Base-by-base conservation (phyloP, 1,139 yeast genomes). In the Debaryomyces robertsiae region DNA sequence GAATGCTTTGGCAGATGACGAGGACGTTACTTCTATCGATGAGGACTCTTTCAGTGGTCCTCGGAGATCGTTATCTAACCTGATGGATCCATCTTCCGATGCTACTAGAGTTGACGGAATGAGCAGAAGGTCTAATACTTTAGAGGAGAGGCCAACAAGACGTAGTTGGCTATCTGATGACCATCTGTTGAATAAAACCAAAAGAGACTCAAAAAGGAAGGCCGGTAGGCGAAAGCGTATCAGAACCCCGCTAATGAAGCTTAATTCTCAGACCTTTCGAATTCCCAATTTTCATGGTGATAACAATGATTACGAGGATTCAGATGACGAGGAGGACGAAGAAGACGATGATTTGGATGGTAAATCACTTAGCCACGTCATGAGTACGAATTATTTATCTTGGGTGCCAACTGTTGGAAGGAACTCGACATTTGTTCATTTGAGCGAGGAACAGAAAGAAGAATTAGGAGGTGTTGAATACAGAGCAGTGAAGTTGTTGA, bases 391-490 rank as follows among this genome's bases (percentile, higher is more conserved):
- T 48, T 93, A 91, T 54, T 69, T 93, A 30, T 89, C 97, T 0
- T 91, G 95, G 91, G 78, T 77, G 19, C 98, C 98, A 0, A 89
- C 90, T 0, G 77, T 94, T 36, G 98, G 97, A n/a, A 78, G 98
- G 59, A 94, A 94, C 61, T 93, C 98, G 1, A 86, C 91, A 0
- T 93, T 93, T 68, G 86, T 88, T 2, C 84, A 84, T 23, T 65
- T 93, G 42, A 81, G 87, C 2, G 89, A 82, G 22, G 84, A 79
- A 17, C 98, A 94, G 60, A 89, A 89, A 54, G 95, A 86, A 45
- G 99, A 93, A 60, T 66, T 93, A 33, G 99, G 98, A 25, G 99
- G 98, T 40, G 96, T 93, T 9, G 99, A 93, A 58, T 94, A 93
- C 57, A 77, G 98, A 37, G 90, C 98, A 0, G 76, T 87, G 42